Evolutionary conservation across 2,329 filamentous ascomycete species (phyloP).

Genomic region (Triangularia setosa): DNA sequence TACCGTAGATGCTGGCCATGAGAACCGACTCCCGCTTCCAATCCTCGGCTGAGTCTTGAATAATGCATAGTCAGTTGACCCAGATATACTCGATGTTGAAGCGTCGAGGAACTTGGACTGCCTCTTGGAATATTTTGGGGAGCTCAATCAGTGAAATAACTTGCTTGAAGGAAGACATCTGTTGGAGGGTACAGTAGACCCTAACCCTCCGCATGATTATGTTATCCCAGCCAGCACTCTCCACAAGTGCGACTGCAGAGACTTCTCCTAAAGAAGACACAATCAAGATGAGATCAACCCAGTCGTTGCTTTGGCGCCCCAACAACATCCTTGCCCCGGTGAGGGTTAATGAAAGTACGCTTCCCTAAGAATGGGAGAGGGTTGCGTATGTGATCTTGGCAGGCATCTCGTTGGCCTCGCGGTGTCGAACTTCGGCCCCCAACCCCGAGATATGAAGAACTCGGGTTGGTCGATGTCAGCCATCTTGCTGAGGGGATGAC

Average conservation of each 20-base stretch:
- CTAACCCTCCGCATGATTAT: too few relatives aligned
- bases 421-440: not conserved
- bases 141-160: not conserved
- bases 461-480: not conserved
- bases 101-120: conserved; percentile 13
- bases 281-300: too few relatives aligned
- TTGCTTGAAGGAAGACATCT: not conserved
- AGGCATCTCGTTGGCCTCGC: not conserved
- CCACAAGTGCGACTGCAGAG: too few relatives aligned
- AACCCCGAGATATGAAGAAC: not conserved
- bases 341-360: not conserved
- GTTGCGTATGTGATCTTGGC: not conserved
- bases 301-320: too few relatives aligned
- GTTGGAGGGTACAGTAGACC: too few relatives aligned
- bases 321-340: not conserved
- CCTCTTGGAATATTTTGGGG: conserved; percentile 3
- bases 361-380: not conserved
- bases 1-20: conserved; percentile 23
- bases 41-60: conserved; percentile 24
- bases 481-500: not conserved
- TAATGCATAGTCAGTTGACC: conserved; percentile 27
- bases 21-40: conserved; percentile 17
- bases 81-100: conserved; percentile 23
- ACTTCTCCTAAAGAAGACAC: too few relatives aligned
- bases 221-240: too few relatives aligned